Base-by-base conservation (phyloP, 129 eudicot genomes). In the Cynara cardunculus region DNA sequence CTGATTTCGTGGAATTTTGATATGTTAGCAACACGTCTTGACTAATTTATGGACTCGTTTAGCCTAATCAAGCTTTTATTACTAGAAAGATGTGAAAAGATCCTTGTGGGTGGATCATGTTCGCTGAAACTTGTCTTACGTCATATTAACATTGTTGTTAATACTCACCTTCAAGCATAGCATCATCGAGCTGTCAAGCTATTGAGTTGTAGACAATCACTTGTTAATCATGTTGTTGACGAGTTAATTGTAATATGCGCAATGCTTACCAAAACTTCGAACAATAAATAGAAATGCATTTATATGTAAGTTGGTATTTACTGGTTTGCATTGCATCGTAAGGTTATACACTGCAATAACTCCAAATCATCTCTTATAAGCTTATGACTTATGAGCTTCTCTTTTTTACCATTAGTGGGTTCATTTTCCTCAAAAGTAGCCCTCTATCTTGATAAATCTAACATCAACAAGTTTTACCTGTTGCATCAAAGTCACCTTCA, bases 351-450 rank as follows among this genome's bases (percentile, higher is more conserved):
- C 25, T 61, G 21, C 25, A 59, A 3, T 56, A 75, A 59, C 56
- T 32, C 34, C 24, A 56, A 64, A 32, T 6, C 25, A 22, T 77
- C 25, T 13, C 22, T 53, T 53, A 22, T 22, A 4, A 14, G 1
- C 22, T 53, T 53, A 22, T 22, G 10, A 14, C 64, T 62, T 37
- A 4, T 61, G 73, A 72, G 61, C 84, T 72, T 80, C 62, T 10
- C 9, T 80, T n/a, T 37, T 62, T 80, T 14, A 72, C 65, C 30
- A 34, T 72, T 80, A 25, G 26, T 61, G 78, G 35, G 22, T 62
- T 73, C 25, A 44, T 37, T 62, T 61, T 80, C 44, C 32, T n/a
- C 62, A 62, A 35, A 34, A 72, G 81, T 65, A 77, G 81, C 65
- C 65, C 39, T 39, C 65, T 69, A 69, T 69, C n/a, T 25, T 78